These are phyloP conservation scores for Berberis vulgaris DNA, from an alignment of 164 flowering plant species.

Conservation along the genomic window DNA sequence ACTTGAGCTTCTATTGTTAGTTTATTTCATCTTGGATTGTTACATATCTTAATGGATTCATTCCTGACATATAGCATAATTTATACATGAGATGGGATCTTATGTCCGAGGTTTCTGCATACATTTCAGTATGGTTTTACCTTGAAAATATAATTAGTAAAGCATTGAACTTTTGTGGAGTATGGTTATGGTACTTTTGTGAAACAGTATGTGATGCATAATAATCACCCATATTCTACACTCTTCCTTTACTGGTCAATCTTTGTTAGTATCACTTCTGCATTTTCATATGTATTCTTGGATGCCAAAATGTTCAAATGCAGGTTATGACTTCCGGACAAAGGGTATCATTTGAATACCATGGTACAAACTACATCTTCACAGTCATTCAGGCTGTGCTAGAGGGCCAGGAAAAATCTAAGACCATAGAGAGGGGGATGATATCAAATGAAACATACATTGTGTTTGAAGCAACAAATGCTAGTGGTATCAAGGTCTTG, in stretches of 20 bases:
- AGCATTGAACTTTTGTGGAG: too few species aligned
- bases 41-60: not conserved
- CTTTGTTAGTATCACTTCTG: not conserved
- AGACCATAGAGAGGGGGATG: conserved; percentile 65
- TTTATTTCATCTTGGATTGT: not conserved
- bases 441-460: conserved; percentile 67
- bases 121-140: not conserved
- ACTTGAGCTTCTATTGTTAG: not conserved
- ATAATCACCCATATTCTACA: not conserved
- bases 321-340: conserved; percentile 96
- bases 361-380: conserved; percentile 64
- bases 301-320: conserved; percentile 4
- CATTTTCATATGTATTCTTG: not conserved
- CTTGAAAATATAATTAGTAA: too few species aligned
- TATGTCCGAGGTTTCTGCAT: not conserved
- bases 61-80: not conserved
- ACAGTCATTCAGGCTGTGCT: conserved; percentile 71
- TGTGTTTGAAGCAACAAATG: conserved; percentile 71
- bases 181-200: too few species aligned
- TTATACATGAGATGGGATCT: too few species aligned
- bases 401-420: conserved; percentile 57
- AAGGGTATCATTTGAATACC: conserved; percentile 81
- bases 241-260: not conserved
- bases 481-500: conserved; percentile 80
- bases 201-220: too few species aligned